phyloP scores from a whole-genome alignment of 352 stramenopile species.

The Globisporangium parvum region DNA sequence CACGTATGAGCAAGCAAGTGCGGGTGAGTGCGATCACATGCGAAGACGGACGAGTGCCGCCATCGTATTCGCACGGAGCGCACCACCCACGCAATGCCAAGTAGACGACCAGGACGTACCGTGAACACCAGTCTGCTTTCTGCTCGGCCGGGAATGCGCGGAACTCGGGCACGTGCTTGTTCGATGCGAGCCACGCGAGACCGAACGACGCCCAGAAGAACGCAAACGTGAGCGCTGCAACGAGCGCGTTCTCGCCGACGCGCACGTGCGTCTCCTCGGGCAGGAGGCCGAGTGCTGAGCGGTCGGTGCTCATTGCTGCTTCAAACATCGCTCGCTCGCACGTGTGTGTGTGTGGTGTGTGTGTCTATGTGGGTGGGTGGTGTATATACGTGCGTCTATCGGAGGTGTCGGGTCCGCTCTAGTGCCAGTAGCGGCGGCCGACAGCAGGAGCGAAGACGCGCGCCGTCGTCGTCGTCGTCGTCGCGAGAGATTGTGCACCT shows the following conservation, averaged over 20 bases:
- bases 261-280: conserved; percentile 57
- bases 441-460: background rate
- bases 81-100: background rate
- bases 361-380: background rate
- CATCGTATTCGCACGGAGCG: no score
- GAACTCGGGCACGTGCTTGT: conserved; percentile 54
- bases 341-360: background rate
- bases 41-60: background rate
- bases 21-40: conserved; percentile 1
- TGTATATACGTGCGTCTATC: background rate
- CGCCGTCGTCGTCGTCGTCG: background rate
- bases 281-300: conserved; percentile 30
- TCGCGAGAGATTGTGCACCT: no score
- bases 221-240: conserved; percentile 49
- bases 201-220: conserved; percentile 70
- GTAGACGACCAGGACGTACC: conserved; percentile 28
- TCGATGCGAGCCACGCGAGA: conserved; percentile 52
- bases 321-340: background rate
- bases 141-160: conserved; percentile 46
- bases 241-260: conserved; percentile 53
- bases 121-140: conserved; percentile 79
- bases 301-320: background rate
- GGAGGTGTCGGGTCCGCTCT: no score
- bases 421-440: background rate
- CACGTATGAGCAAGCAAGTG: background rate